Conservation (phyloP, 2,329 filamentous ascomycete genomes). For the Penicillium sp. region DNA sequence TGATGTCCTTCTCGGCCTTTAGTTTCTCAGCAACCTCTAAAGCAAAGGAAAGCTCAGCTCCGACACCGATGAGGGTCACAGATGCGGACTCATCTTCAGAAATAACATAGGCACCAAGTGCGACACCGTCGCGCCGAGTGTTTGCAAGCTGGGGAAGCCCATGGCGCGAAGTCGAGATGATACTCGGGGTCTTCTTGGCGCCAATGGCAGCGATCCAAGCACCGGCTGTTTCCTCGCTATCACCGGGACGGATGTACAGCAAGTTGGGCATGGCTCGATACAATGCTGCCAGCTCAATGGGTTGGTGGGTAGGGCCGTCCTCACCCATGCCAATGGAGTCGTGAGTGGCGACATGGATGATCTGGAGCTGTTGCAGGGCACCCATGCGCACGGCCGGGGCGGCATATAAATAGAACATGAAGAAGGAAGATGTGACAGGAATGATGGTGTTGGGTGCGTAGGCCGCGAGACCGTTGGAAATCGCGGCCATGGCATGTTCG, state of each 20-base stretch:
- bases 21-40: slow-evolving; percentile 44
- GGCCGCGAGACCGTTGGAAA: slow-evolving; percentile 67
- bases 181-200: slow-evolving; percentile 40
- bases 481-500: too few relatives aligned
- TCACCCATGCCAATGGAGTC: slow-evolving; percentile 61
- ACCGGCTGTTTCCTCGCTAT: slow-evolving; percentile 56
- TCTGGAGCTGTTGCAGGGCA: slow-evolving; percentile 54
- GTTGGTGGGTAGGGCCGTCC: slow-evolving; percentile 63
- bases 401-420: slow-evolving; percentile 62
- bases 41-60: slow-evolving; percentile 52
- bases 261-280: slow-evolving; percentile 65
- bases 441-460: slow-evolving; percentile 56
- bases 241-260: too few relatives aligned
- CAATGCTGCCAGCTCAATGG: slow-evolving; percentile 56
- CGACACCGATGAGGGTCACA: slow-evolving; percentile 52
- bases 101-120: slow-evolving; percentile 44
- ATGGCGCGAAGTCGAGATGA: slow-evolving; percentile 48
- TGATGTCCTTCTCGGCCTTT: slow-evolving; percentile 39
- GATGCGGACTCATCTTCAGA: slow-evolving; percentile 36
- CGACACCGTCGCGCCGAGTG: slow-evolving; percentile 39
- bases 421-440: slow-evolving; percentile 59
- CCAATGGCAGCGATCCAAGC: slow-evolving; percentile 43
- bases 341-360: slow-evolving; percentile 62
- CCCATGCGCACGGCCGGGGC: slow-evolving; percentile 62
- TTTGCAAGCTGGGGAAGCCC: slow-evolving; percentile 39